phyloP scores from a whole-genome alignment of 73 alveolate genomes.

The Paramecium sonneborni region DNA sequence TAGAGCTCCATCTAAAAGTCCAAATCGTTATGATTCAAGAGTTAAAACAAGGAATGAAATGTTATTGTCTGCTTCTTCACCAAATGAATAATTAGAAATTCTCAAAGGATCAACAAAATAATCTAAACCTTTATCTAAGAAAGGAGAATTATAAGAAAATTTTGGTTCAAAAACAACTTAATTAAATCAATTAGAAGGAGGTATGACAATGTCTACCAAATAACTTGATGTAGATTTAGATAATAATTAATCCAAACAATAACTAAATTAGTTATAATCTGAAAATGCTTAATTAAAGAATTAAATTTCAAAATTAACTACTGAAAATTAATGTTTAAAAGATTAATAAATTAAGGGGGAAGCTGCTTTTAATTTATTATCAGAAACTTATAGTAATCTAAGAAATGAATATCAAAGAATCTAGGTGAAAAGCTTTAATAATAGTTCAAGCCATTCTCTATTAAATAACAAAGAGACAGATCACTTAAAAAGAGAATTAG shows the following conservation, averaged over 20 bases:
- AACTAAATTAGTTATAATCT: neutral
- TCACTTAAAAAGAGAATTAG: neutral
- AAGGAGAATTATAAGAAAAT: neutral
- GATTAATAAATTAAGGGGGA: conserved; percentile 14
- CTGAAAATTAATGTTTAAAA: neutral
- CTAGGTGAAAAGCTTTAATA: neutral
- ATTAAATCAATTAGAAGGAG: neutral
- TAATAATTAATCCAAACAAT: neutral
- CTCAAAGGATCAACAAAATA: neutral
- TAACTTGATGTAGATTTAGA: neutral
- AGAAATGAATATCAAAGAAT: conserved; percentile 21
- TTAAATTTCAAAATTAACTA: neutral
- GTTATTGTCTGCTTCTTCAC: neutral
- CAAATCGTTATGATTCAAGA: neutral
- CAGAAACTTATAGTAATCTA: conserved; percentile 1
- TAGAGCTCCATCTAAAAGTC: conserved; percentile 36
- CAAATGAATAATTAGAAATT: neutral
- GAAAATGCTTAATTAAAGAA: conserved; percentile 5
- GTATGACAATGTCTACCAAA: neutral
- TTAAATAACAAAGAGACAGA: neutral
- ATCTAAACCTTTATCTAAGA: neutral
- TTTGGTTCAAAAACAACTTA: neutral
- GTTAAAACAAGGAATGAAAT: neutral
- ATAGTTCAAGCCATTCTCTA: conserved; percentile 36
- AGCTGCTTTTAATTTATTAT: conserved; percentile 4